These are phyloP conservation scores for Tetrapisispora fleetii DNA, from an alignment of 805 yeast genomes.

Conservation along the genomic window DNA sequence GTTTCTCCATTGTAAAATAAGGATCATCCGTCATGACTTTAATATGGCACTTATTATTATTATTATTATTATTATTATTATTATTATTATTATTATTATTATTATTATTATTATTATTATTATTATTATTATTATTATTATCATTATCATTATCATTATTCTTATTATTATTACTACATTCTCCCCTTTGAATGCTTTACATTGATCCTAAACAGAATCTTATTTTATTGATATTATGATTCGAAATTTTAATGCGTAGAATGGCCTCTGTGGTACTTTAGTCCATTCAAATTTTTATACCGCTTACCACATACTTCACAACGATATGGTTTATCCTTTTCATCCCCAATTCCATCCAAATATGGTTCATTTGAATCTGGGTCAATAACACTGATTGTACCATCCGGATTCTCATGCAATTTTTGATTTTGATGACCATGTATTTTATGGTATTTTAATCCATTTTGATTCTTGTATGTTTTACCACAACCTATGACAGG, in stretches of 20 bases:
- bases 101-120: too few species aligned
- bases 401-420: constrained; percentile 82
- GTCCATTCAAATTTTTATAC: constrained; percentile 89
- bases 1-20: neutral
- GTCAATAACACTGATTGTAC: constrained; percentile 84
- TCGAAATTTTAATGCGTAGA: constrained; percentile 62
- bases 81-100: neutral
- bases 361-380: constrained; percentile 85
- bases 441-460: constrained; percentile 85
- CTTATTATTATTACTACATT: too few species aligned
- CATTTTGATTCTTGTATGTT: constrained; percentile 95
- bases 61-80: neutral
- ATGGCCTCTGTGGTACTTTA: constrained; percentile 95
- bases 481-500: constrained; percentile 98
- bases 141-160: neutral
- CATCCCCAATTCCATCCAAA: constrained; percentile 90
- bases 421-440: constrained; percentile 98
- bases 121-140: neutral
- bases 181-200: neutral
- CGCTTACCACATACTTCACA: constrained; percentile 98
- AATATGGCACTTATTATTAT: neutral
- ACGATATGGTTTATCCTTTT: constrained; percentile 95
- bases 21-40: neutral
- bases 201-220: too few species aligned
- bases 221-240: neutral